Base-by-base conservation (phyloP, 352 stramenopile genomes). In the Pythium apleroticum region DNA sequence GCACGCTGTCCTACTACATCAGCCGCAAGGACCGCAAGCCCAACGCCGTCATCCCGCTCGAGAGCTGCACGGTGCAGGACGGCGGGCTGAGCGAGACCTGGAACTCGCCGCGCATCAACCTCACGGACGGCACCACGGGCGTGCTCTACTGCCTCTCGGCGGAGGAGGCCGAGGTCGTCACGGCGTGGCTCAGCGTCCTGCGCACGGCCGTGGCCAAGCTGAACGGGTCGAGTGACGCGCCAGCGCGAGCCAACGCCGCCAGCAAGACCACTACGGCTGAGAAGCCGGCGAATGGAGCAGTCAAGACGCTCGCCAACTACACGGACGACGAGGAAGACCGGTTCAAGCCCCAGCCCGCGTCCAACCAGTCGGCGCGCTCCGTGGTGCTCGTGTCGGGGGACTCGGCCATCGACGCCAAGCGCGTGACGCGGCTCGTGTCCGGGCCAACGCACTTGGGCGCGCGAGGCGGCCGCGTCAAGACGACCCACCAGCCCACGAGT, bases 61-160 rank as follows among this genome's bases (percentile, higher is more conserved):
- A 91, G 64, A 81, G 77, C 28, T 91, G 83, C 64, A 91, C 84
- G 3, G 84, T 95, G 46, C 76, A 95, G 57, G 84, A 95, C 62
- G 86, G 86, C 43, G 86, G 86, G 10, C 56, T 90, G 27, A 93
- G 84, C 57, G 86, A 95, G 69, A 95, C 86, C 35, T 95, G 86
- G 86, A 91, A 91, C 66, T 92, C 86, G 27, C 84, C 86, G 24
- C 82, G 86, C 43, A 95, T 95, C 60, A 89, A 95, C 71, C 69
- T 95, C 37, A 93, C 86, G 3, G 86, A 95, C 62, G 75, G 74
- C 30, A 74, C 77, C 20, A 89, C 62, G 12, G 82, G 86, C 33
- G 86, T 89, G 35, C 89, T 92, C 75, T 95, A 95, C 69, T 95
- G 86, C 55, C 71, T 95, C 37, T 92, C 82, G 11, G 78, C 80